Base-by-base conservation (phyloP, 257 asterid genomes). In the Nicotiana paniculata region DNA sequence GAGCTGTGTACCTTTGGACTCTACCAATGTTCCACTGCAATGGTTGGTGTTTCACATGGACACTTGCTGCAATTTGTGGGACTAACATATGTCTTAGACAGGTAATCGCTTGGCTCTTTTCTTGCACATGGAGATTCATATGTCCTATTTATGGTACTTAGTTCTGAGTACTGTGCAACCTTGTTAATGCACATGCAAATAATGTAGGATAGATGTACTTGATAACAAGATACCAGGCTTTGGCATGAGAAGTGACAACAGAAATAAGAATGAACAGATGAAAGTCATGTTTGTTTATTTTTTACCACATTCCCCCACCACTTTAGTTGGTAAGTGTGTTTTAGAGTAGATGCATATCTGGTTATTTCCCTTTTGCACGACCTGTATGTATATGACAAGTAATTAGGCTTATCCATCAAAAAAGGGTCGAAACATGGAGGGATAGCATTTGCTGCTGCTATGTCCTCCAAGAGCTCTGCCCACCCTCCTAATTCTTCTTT, bases 31-130 rank as follows among this genome's bases (percentile, higher is more conserved):
- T 95, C 85, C 99, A 95, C 69, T 95, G 99, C 55, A 95, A 95
- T 33, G 99, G 99, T 59, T 95, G 99, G 99, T 93, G 99, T 81
- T 95, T 95, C 89, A 48, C 98, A 67, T 95, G 99, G 99, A 90
- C 95, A 17, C 89, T 95, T 16, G 97, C 99, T 0, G 97, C 97
- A 3, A 86, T 95, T 82, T 93, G 94, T 87, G 98, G 99, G 74
- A 93, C 99, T 12, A 93, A 82, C 90, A 84, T 93, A 21, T 95
- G 99, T 90, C 97, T 95, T 85, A 85, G 99, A 91, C 99, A 95
- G 96, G 99, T 95, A 85, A 11, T 24, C 7, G n/a, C 77, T 28
- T 7, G 17, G 57, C 6, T 67, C 39, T 70, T 78, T 53, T 67
- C 59, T 30, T 68, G 17, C 3, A 13, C 13, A 33, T n/a, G 64